A percentile compares a stretch with the other conserved stretches of the same genome.
These are phyloP conservation scores for Solanum chiquidenum DNA, from an alignment of 257 asterid genomes.

Conservation along the genomic window DNA sequence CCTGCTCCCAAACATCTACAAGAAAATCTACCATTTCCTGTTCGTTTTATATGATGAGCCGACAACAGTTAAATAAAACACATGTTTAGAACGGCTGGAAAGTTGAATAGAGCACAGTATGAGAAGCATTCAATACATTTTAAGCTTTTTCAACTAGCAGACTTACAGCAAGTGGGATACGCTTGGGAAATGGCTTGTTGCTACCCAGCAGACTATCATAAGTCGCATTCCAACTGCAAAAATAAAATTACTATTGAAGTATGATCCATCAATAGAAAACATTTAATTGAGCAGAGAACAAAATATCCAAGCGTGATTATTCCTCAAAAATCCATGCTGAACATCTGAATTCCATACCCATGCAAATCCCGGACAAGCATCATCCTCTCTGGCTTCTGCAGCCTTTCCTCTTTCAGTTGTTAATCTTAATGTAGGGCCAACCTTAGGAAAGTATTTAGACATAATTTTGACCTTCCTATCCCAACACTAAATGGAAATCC, in stretches of 20 bases:
- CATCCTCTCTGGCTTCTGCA: background rate
- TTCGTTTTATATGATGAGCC: background rate
- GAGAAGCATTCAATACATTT: background rate
- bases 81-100: background rate
- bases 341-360: background rate
- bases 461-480: background rate
- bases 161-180: constrained; percentile 76
- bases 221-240: constrained; percentile 84
- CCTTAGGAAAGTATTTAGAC: background rate
- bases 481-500: background rate
- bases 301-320: background rate
- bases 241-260: constrained; percentile 20
- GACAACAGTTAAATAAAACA: background rate
- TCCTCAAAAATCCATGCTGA: background rate
- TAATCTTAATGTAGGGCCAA: background rate
- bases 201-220: constrained; percentile 71
- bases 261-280: constrained; percentile 18
- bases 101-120: background rate
- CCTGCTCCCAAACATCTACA: constrained; percentile 80
- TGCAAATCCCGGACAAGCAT: background rate
- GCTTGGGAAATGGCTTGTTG: constrained; percentile 69
- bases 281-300: background rate
- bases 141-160: background rate
- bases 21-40: constrained; percentile 88
- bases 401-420: background rate